Percentiles rank a stretch among this genome's conserved stretches.
Conservation (phyloP, 106 monocot genomes). For the Acorus calamus region DNA sequence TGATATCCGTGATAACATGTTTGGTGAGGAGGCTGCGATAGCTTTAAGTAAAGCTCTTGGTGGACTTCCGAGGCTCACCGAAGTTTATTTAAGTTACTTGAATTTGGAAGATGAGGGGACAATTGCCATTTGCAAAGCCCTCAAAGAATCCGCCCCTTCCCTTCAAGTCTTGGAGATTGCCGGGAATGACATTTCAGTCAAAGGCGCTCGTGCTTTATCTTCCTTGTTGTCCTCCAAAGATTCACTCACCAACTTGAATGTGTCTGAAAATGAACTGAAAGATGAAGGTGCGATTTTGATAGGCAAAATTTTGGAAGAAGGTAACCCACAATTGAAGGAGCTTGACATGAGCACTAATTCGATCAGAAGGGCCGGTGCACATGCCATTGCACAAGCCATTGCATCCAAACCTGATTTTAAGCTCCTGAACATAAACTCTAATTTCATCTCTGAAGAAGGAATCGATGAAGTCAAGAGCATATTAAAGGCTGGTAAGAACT, state of each 20-base stretch:
- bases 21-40: slow-evolving; percentile 67
- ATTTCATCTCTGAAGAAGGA: slow-evolving; percentile 86
- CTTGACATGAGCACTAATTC: slow-evolving; percentile 68
- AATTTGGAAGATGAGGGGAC: slow-evolving; percentile 77
- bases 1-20: slow-evolving; percentile 77
- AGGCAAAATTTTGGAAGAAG: slow-evolving; percentile 39
- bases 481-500: slow-evolving; percentile 35
- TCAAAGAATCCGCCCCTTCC: slow-evolving; percentile 28
- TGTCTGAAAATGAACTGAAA: slow-evolving; percentile 79
- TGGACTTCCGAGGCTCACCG: slow-evolving; percentile 40
- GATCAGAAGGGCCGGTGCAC: slow-evolving; percentile 67
- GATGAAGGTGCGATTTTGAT: slow-evolving; percentile 72
- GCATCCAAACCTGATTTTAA: slow-evolving; percentile 44
- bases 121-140: slow-evolving; percentile 36
- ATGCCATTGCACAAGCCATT: slow-evolving; percentile 54
- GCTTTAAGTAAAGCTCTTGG: slow-evolving; percentile 44
- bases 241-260: slow-evolving; percentile 44
- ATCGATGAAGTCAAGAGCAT: slow-evolving; percentile 85
- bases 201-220: slow-evolving; percentile 30
- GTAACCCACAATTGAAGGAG: slow-evolving; percentile 45
- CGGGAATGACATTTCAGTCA: slow-evolving; percentile 66
- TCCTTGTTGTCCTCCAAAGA: slow-evolving; percentile 31
- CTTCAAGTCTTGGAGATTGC: slow-evolving; percentile 70
- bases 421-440: slow-evolving; percentile 69
- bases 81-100: slow-evolving; percentile 71